Conservation (phyloP, 2,329 filamentous ascomycete genomes). For the Xylaria digitata region DNA sequence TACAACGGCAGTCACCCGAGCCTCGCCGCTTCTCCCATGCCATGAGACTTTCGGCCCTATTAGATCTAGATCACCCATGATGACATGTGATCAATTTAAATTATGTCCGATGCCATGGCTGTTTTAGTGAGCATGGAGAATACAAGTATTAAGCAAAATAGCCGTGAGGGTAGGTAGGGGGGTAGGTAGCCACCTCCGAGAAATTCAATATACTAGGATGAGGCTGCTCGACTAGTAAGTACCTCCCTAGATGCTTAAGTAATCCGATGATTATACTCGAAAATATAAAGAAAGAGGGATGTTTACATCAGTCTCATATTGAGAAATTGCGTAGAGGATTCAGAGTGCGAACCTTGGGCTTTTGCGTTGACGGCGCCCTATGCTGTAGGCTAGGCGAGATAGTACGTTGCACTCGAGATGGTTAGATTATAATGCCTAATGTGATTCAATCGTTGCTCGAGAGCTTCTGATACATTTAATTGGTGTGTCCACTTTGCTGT, state of each 20-base stretch:
- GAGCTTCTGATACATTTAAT: too few species aligned
- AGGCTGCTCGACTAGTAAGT: background rate
- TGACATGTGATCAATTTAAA: background rate
- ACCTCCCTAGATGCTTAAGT: too few species aligned
- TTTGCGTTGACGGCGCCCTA: background rate
- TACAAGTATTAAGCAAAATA: background rate
- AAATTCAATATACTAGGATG: background rate
- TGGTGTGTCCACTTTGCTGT: background rate
- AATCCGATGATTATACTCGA: background rate
- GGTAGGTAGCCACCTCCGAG: background rate
- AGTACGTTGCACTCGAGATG: background rate
- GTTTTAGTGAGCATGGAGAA: background rate
- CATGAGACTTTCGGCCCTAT: background rate
- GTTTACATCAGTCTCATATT: background rate
- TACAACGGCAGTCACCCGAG: conserved; percentile 1
- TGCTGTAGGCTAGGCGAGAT: background rate
- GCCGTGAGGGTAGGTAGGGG: too few species aligned
- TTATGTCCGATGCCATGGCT: background rate
- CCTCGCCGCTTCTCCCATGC: background rate
- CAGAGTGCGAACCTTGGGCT: too few species aligned
- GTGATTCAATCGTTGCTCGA: background rate
- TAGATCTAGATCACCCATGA: background rate
- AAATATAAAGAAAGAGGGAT: background rate
- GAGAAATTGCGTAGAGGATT: background rate
- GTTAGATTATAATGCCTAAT: background rate